Evolutionary conservation across 495 filamentous ascomycete genomes (phyloP).

Genomic region (Penicillium simplicissimum): DNA sequence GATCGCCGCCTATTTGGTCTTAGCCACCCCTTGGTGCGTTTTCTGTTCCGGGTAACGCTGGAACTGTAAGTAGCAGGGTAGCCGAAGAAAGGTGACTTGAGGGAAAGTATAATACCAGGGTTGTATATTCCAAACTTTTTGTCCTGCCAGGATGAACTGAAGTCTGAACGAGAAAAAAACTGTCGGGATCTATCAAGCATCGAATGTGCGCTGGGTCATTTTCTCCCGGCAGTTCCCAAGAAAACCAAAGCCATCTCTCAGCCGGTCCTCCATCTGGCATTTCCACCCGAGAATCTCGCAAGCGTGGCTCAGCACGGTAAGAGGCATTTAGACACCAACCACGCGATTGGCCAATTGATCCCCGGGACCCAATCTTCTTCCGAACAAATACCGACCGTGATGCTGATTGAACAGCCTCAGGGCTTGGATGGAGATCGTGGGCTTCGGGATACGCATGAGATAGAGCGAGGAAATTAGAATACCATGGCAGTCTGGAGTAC

Average conservation of each 20-base stretch:
- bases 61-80: conserved; percentile 8
- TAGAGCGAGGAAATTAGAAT: neutral
- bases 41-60: conserved; percentile 21
- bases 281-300: conserved; percentile 22
- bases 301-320: conserved; percentile 10
- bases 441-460: neutral
- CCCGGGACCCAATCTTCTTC: conserved; percentile 29
- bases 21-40: conserved; percentile 24
- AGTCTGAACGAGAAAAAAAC: neutral
- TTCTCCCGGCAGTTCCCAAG: conserved; percentile 6
- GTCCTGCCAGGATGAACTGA: neutral
- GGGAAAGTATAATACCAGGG: neutral
- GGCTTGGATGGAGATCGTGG: neutral
- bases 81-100: neutral
- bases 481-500: neutral
- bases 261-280: conserved; percentile 16
- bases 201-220: conserved; percentile 7
- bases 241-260: neutral
- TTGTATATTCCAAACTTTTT: neutral
- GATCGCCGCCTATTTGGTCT: conserved; percentile 27
- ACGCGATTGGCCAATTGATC: conserved; percentile 18
- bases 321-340: neutral
- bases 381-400: conserved; percentile 36
- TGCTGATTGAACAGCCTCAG: conserved; percentile 1
- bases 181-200: conserved; percentile 15